Base-by-base conservation (phyloP, 306 rosid species). In the Quercus mongolica region DNA sequence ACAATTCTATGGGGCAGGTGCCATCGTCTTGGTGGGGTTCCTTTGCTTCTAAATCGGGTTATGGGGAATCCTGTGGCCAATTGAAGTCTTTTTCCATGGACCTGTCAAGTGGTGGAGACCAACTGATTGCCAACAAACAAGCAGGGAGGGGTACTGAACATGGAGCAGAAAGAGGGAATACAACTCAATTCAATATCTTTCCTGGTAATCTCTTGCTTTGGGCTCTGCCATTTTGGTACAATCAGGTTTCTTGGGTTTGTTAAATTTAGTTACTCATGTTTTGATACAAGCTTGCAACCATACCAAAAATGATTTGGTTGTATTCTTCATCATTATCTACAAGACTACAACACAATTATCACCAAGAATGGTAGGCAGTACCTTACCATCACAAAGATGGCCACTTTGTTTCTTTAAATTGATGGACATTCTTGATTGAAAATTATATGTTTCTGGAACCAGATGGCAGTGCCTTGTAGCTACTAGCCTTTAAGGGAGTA, bases 11-110 rank as follows among this genome's bases (percentile, higher is more conserved):
- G 21, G 93, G 94, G 49, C 91, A 88, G 79, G 20, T 86, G 57
- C 78, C 90, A 56, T 87, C 87, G 5, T 89, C 91, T n/a, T 88
- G 97, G 93, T 92, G 94, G 97, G 79, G 81, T 85, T 79, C 82
- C 78, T 82, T 90, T 71, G 93, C 90, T 84, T 83, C 91, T 78
- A 93, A 86, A 76, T 79, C 91, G 0, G 65, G 68, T 74, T 83
- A 79, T 80, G 94, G 87, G 26, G 97, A 92, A 6, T 85, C 92
- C 35, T 88, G 86, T 86, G 90, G 85, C 78, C 94, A 85, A 65
- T 67, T 85, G 54, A 94, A 94, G 81, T 74, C 91, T 73, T 91
- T 87, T 51, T 85, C 91, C 14, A 81, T 81, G 81, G 92, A 90
- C 76, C 81, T 75, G 19, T 84, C 89, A 19, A 67, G 69, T 62